Percentiles rank a stretch among this genome's conserved stretches.
Conservation (phyloP, 208 protist genomes). For the Novymonas esmeraldas region DNA sequence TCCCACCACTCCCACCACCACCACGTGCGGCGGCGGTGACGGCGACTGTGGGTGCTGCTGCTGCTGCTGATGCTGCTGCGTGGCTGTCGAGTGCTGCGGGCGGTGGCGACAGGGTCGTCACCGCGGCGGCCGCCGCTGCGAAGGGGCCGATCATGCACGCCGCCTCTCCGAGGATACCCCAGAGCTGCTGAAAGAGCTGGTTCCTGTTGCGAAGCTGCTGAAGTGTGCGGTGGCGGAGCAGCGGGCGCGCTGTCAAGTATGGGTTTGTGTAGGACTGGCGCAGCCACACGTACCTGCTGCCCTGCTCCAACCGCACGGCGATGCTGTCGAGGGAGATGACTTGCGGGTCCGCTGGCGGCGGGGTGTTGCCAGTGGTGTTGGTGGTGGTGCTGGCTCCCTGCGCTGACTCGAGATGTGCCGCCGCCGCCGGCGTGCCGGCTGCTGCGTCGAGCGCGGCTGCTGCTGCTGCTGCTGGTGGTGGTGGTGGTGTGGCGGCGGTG, state of each 20-base stretch:
- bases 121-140: neutral
- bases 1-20: too few species aligned
- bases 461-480: too few species aligned
- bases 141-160: slow-evolving; percentile 20
- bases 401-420: neutral
- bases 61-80: neutral
- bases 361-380: neutral
- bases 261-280: slow-evolving; percentile 25
- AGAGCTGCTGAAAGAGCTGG: slow-evolving; percentile 12
- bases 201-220: slow-evolving; percentile 7
- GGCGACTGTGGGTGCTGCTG: neutral
- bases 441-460: too few species aligned
- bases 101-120: neutral
- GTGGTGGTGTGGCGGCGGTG: too few species aligned
- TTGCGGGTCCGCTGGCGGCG: neutral
- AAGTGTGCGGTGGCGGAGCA: slow-evolving; percentile 2
- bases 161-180: slow-evolving; percentile 14
- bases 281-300: slow-evolving; percentile 31
- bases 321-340: neutral
- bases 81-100: neutral
- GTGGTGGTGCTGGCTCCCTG: too few species aligned
- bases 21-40: neutral
- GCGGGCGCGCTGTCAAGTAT: slow-evolving; percentile 12
- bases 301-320: slow-evolving; percentile 10
- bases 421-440: neutral